phyloP scores from a whole-genome alignment of 805 yeast species.

The Diddensiella santjacobensis region DNA sequence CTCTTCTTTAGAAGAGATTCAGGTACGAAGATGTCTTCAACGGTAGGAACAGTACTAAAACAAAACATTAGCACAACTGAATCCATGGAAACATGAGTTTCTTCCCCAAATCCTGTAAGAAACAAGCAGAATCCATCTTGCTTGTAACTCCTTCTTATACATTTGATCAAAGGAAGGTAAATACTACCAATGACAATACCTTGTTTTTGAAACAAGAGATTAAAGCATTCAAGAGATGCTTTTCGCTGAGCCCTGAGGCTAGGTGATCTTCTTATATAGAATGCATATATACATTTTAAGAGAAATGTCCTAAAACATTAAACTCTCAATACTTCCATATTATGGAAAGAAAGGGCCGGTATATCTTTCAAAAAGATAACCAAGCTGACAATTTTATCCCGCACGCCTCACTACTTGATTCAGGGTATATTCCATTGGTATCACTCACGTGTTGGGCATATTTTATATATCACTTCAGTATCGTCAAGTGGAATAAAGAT shows the following conservation, averaged over 20 bases:
- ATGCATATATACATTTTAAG: slow-evolving; percentile 3
- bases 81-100: slow-evolving; percentile 5
- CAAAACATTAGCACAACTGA: not conserved
- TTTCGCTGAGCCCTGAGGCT: not conserved
- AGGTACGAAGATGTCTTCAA: slow-evolving; percentile 38
- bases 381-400: no score
- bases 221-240: not conserved
- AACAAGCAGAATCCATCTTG: not conserved
- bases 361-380: not conserved
- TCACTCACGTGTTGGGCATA: slow-evolving; percentile 11
- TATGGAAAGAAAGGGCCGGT: slow-evolving; percentile 11
- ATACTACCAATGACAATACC: slow-evolving; percentile 7
- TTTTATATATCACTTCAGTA: not conserved
- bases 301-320: not conserved
- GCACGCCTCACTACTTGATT: no score
- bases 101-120: slow-evolving; percentile 5
- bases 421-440: no score
- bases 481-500: no score
- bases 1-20: slow-evolving; percentile 57
- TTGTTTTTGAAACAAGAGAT: slow-evolving; percentile 6
- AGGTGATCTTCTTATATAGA: slow-evolving; percentile 3
- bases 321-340: slow-evolving; percentile 9
- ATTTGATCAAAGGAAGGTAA: slow-evolving; percentile 12
- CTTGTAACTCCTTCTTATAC: slow-evolving; percentile 9
- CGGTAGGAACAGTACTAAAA: slow-evolving; percentile 47